These are phyloP conservation scores for Zoysia matrella DNA, from an alignment of 202 grass and related monocot species.

Conservation along the genomic window DNA sequence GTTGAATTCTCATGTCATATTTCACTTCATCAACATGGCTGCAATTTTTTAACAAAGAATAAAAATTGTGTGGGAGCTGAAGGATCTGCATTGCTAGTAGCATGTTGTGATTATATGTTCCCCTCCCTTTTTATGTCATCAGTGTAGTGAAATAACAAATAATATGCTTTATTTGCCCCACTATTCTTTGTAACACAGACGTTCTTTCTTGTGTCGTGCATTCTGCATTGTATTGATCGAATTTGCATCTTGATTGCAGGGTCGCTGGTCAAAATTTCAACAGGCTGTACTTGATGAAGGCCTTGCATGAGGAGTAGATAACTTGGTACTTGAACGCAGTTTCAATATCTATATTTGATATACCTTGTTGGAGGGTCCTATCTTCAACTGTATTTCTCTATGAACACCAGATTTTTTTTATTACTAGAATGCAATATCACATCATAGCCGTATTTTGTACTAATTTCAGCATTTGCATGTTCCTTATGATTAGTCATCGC, in stretches of 20 bases:
- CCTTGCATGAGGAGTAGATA: constrained; percentile 82
- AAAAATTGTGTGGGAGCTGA: neutral
- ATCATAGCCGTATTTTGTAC: neutral
- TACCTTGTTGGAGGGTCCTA: constrained; percentile 11
- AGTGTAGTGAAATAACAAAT: constrained; percentile 5
- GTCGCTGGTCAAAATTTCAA: constrained; percentile 86
- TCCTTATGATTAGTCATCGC: neutral
- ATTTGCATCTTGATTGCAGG: constrained; percentile 49
- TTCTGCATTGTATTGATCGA: neutral
- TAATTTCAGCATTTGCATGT: neutral
- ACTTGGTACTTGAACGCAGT: constrained; percentile 32
- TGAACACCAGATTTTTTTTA: constrained; percentile 20
- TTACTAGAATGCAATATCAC: neutral
- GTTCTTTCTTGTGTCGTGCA: neutral
- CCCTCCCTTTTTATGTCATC: neutral
- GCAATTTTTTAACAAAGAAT: neutral
- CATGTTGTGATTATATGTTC: neutral
- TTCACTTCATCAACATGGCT: neutral
- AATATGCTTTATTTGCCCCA: neutral
- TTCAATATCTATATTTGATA: constrained; percentile 42
- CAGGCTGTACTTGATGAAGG: constrained; percentile 93
- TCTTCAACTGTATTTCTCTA: neutral
- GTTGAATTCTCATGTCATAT: too few relatives aligned
- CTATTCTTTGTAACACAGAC: neutral
- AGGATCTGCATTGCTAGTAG: neutral